Base-by-base conservation (phyloP, 805 yeast species). In the Starmerella bombicola region DNA sequence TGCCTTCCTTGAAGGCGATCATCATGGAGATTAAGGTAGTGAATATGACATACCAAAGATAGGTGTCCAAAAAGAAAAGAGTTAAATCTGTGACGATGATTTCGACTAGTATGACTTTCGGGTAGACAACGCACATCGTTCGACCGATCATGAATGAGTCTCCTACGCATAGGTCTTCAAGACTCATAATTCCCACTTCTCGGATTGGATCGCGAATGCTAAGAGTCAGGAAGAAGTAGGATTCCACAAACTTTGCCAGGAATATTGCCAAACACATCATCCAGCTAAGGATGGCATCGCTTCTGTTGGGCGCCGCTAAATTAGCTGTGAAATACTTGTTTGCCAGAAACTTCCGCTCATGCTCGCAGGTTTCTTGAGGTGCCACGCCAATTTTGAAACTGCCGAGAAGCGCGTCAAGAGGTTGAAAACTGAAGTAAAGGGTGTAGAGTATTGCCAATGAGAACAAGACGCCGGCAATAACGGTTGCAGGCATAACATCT, bases 11-110 rank as follows among this genome's bases (percentile, higher is more conserved):
- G 48, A 78, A 68, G 0, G 91, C 78, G 5, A 81, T 64, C 40
- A 76, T 68, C 4, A 81, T 78, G 0, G 93, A 81, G 42, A 80
- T 78, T 0, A 72, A 54, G 0, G 91, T 78, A 53, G 77, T 81
- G 73, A 88, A 79, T 30, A 82, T 67, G 42, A 82, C 81, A 52
- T 80, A 82, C 94, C 94, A 82, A 15, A 82, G 62, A 51, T 82
- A 82, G 0, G 93, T 81, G 51, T 82, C 94, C 41, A 82, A 67
- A 50, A 80, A 79, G 57, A 81, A 82, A 31, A 82, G 61, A 0
- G 77, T 68, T 48, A 79, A 59, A 55, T 80, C 86, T 0, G 85
- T 76, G 9, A 73, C 30, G 15, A 71, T 54, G 50, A 81, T 66
- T 44, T 79, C 59, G 0, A 55, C 54, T 15, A 82, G 59, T 1